phyloP scores from a whole-genome alignment of 768 basidiomycete species.

The Tulasnella sp. region DNA sequence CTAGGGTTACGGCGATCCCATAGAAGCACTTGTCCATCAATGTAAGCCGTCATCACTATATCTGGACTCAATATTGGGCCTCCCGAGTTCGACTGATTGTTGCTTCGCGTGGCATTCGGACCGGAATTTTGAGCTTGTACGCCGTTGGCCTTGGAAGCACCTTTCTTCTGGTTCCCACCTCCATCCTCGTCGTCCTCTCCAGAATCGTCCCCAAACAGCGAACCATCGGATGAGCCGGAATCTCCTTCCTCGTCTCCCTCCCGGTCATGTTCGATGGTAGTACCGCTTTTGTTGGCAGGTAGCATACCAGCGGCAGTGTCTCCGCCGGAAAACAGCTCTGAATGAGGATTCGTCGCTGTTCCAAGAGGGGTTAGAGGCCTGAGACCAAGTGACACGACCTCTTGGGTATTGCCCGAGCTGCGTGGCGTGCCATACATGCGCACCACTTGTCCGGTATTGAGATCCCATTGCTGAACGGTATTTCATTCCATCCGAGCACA shows the following conservation, averaged over 20 bases:
- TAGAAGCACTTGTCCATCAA: conserved; percentile 85
- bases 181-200: conserved; percentile 64
- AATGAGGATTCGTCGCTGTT: background rate
- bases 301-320: background rate
- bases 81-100: background rate
- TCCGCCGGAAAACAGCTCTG: background rate
- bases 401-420: background rate
- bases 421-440: conserved; percentile 52
- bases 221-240: conserved; percentile 75
- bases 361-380: background rate
- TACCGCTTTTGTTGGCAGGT: background rate
- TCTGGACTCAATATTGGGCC: conserved; percentile 52
- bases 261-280: background rate
- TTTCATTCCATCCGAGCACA: background rate
- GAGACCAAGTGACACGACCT: background rate
- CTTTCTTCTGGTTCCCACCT: conserved; percentile 27
- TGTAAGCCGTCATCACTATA: conserved; percentile 73
- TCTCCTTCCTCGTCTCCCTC: conserved; percentile 38
- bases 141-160: conserved; percentile 14
- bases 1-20: conserved; percentile 75
- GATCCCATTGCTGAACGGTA: conserved; percentile 80
- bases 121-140: background rate
- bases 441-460: conserved; percentile 74
- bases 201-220: conserved; percentile 43
- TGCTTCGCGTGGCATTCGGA: background rate